phyloP scores from a whole-genome alignment of 2,329 filamentous ascomycete species.

The Ascochyta rabiei region DNA sequence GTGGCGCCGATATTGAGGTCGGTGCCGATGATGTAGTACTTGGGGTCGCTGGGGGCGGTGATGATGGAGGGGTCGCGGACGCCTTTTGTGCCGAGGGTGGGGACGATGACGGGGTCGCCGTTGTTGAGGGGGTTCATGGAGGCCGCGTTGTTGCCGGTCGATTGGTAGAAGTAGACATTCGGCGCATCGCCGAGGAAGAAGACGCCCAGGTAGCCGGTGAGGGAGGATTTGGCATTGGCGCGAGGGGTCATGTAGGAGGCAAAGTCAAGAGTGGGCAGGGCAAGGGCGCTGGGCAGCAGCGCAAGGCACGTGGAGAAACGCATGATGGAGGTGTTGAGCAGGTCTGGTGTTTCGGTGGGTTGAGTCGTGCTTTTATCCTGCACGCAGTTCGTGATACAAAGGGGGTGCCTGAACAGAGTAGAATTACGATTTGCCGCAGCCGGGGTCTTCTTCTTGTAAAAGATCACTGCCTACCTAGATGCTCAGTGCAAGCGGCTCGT shows the following conservation, averaged over 20 bases:
- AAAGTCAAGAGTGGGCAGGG: conserved; percentile 30
- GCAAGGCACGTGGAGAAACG: conserved; percentile 20
- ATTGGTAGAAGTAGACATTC: conserved; percentile 61
- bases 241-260: conserved; percentile 27
- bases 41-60: conserved; percentile 52
- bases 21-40: conserved; percentile 63
- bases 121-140: conserved; percentile 58
- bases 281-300: conserved; percentile 20
- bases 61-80: conserved; percentile 61
- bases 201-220: conserved; percentile 60
- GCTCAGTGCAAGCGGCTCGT: too few species aligned
- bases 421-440: too few species aligned
- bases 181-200: conserved; percentile 63
- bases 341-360: background rate
- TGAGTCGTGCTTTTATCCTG: background rate
- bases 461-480: too few species aligned
- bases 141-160: conserved; percentile 58
- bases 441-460: too few species aligned
- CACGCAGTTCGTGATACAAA: too few species aligned
- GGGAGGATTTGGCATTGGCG: conserved; percentile 38
- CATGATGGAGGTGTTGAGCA: conserved; percentile 13
- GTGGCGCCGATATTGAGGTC: conserved; percentile 61
- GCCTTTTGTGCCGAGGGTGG: conserved; percentile 59
- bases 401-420: too few species aligned
- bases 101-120: conserved; percentile 56